Conservation (phyloP, 2,329 filamentous ascomycete genomes). For the Pseudogymnoascus sp. region DNA sequence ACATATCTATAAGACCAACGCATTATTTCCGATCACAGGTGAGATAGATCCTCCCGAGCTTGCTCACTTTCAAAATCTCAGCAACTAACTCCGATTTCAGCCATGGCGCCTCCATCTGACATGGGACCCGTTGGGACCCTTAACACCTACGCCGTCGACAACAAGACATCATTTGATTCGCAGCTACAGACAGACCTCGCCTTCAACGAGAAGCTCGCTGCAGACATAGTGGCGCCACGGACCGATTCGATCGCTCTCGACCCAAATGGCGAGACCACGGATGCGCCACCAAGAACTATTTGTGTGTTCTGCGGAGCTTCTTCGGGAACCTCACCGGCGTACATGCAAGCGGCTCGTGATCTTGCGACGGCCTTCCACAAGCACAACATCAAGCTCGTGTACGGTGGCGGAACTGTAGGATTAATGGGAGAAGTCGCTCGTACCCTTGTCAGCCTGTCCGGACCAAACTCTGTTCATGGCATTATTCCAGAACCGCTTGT, state of each 20-base stretch:
- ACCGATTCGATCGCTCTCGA: not conserved
- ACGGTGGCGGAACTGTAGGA: conserved; percentile 88
- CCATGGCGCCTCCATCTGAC: not conserved
- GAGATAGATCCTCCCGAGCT: not conserved
- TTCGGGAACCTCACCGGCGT: conserved; percentile 62
- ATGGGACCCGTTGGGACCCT: conserved; percentile 1
- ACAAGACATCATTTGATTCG: not conserved
- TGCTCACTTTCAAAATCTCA: not conserved
- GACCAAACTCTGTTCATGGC: conserved; percentile 78
- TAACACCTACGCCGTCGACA: not conserved
- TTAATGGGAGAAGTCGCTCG: conserved; percentile 86
- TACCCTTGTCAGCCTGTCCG: conserved; percentile 74
- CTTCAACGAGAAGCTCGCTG: not conserved
- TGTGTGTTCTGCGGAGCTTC: conserved; percentile 93
- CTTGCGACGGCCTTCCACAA: conserved; percentile 69
- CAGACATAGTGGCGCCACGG: not conserved
- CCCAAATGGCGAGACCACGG: not conserved
- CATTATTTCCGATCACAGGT: not conserved
- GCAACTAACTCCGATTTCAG: not conserved
- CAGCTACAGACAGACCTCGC: not conserved
- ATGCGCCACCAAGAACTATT: conserved; percentile 36
- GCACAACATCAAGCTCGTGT: conserved; percentile 76
- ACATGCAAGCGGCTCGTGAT: conserved; percentile 69
- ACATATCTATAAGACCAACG: not conserved
- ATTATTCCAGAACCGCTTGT: conserved; percentile 87